phyloP scores from a whole-genome alignment of 768 basidiomycete species.

The Hortiboletus flavorubellus region DNA sequence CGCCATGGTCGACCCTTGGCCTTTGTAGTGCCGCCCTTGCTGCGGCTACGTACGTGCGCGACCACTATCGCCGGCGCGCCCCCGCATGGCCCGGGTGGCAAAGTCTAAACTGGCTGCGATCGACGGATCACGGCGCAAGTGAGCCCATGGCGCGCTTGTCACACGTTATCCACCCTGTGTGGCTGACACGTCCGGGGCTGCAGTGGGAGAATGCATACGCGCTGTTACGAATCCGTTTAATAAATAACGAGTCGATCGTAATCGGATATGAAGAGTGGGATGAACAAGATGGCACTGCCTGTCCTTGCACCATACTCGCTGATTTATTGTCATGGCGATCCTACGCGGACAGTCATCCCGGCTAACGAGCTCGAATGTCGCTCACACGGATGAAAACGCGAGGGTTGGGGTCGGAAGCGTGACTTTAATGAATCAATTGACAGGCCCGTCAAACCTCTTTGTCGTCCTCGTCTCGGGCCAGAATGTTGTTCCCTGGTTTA shows the following conservation, averaged over 20 bases:
- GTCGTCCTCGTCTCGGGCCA: not conserved
- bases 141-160: not conserved
- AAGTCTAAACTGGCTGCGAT: not conserved
- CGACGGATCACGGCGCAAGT: not conserved
- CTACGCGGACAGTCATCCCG: too few species aligned
- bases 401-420: not conserved
- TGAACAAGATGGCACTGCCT: too few species aligned
- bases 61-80: not conserved
- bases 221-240: not conserved
- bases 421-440: slow-evolving; percentile 13
- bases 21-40: too few species aligned
- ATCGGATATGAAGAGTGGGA: too few species aligned
- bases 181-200: slow-evolving; percentile 2
- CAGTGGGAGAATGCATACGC: too few species aligned
- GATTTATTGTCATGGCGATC: too few species aligned
- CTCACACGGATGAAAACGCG: slow-evolving; percentile 1
- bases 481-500: too few species aligned
- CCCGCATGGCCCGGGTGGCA: not conserved
- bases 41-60: slow-evolving; percentile 2
- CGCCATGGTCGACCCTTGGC: too few species aligned
- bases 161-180: slow-evolving; percentile 2
- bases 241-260: too few species aligned
- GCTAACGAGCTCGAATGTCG: too few species aligned
- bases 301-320: too few species aligned
- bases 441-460: slow-evolving; percentile 11